These are phyloP conservation scores for Urochloa ruziziensis DNA, from an alignment of 176 grass and related monocot genomes.

Conservation along the genomic window DNA sequence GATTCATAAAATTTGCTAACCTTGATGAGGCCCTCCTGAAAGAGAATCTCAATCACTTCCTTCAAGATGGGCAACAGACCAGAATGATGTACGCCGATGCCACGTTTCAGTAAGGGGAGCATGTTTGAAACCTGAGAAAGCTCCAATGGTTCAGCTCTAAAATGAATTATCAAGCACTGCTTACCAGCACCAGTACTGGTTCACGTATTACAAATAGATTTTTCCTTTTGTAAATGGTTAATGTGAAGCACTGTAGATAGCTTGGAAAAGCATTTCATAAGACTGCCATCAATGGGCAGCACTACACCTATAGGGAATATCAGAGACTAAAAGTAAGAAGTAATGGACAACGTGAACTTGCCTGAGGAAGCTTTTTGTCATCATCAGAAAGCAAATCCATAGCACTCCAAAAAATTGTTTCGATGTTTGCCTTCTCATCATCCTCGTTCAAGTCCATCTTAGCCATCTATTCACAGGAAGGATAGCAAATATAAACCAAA, in stretches of 20 bases:
- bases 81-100: slow-evolving; percentile 96
- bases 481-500: background rate
- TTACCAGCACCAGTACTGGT: background rate
- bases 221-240: background rate
- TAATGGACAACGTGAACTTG: slow-evolving; percentile 14
- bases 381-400: slow-evolving; percentile 96
- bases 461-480: slow-evolving; percentile 62
- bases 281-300: background rate
- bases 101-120: slow-evolving; percentile 81
- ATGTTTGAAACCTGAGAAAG: slow-evolving; percentile 78
- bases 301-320: background rate
- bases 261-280: slow-evolving; percentile 1
- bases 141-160: background rate
- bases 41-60: slow-evolving; percentile 99
- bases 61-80: slow-evolving; percentile 91
- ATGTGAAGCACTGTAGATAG: background rate
- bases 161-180: background rate
- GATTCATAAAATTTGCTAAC: slow-evolving; percentile 28
- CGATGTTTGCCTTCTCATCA: slow-evolving; percentile 83
- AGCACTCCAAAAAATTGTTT: slow-evolving; percentile 97
- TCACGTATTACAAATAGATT: background rate
- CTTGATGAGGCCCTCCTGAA: slow-evolving; percentile 98
- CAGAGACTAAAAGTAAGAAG: background rate
- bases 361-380: slow-evolving; percentile 95
- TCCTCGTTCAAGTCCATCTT: slow-evolving; percentile 96